Base-by-base conservation (phyloP, 1,139 yeast genomes). In the Kodamaea derodonti region DNA sequence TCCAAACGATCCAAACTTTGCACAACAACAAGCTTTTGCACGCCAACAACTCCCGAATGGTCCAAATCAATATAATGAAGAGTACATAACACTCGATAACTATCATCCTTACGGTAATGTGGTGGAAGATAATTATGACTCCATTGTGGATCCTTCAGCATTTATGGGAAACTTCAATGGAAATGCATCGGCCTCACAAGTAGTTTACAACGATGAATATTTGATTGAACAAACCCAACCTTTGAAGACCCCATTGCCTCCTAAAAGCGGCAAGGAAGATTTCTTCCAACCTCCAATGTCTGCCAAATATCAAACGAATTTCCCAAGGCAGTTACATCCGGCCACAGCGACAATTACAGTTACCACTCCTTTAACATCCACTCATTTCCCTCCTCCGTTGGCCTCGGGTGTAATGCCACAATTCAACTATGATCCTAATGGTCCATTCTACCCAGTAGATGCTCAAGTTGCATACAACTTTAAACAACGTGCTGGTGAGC, bases 151-250 rank as follows among this genome's bases (percentile, higher is more conserved):
- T 38, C 56, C 65, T 3, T 49, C 60, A 3, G 40, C 59, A 4
- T 49, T 47, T 30, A 41, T 38, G 13, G 31, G 17, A 11, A 17
- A 22, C n/a, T 12, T 17, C 14, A 29, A 29, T 16, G 32, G 29
- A 14, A 26, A 17, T 22, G 28, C 33, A 10, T 24, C 36, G 17
- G 30, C 46, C 14, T 61, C 51, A 48, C 74, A 54, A 42, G 58
- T 61, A 42, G 71, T 45, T 9, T 54, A 58, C 34, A 69, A 65
- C 35, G 72, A 67, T 30, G 73, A 69, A 38, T 66, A 68, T 29
- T 48, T 71, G 31, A 72, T 72, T 31, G 77, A 72, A 41, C 78
- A 72, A 43, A 64, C 78, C 0, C 65, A 64, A 27, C 73, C 75
- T 1, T 33, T 46, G 31, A 44, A 45, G 18, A 47, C 49, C 2